Evolutionary conservation across 2,329 filamentous ascomycete genomes (phyloP).

Genomic region (Periglandula ipomoeae): DNA sequence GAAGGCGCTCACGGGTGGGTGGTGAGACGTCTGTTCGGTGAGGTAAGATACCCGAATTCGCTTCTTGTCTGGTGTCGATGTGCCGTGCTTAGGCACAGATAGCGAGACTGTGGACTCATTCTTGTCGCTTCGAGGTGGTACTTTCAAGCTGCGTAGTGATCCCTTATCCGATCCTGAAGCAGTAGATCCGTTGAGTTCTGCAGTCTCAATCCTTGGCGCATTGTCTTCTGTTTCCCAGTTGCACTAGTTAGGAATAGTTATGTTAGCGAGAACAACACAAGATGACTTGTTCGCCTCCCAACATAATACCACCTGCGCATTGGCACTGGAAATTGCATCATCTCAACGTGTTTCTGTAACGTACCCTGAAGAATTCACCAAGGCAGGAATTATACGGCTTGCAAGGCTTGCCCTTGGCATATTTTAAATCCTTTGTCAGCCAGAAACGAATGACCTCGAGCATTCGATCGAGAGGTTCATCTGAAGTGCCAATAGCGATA

Average conservation of each 20-base stretch:
- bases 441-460: slow-evolving; percentile 91
- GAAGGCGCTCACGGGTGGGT: slow-evolving; percentile 94
- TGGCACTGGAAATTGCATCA: neutral
- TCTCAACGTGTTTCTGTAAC: slow-evolving; percentile 15
- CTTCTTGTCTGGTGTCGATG: slow-evolving; percentile 33
- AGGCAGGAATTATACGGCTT: slow-evolving; percentile 98
- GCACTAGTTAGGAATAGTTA: slow-evolving; percentile 48
- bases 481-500: slow-evolving; percentile 71
- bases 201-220: slow-evolving; percentile 54
- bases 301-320: slow-evolving; percentile 10
- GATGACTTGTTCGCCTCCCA: neutral
- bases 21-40: slow-evolving; percentile 96
- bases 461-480: slow-evolving; percentile 88
- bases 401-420: slow-evolving; percentile 95
- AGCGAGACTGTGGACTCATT: slow-evolving; percentile 39
- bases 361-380: slow-evolving; percentile 91
- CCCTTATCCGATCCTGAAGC: slow-evolving; percentile 28
- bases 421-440: slow-evolving; percentile 99
- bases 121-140: slow-evolving; percentile 32
- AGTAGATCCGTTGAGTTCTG: slow-evolving; percentile 24
- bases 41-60: slow-evolving; percentile 81
- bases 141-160: slow-evolving; percentile 39
- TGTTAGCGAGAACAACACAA: slow-evolving; percentile 3
- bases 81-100: slow-evolving; percentile 39
- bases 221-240: slow-evolving; percentile 90